A percentile compares a stretch with the other conserved stretches of the same genome.
These are phyloP conservation scores for Teratosphaeria viscida DNA, from an alignment of 2,329 filamentous ascomycete genomes.

Conservation along the genomic window DNA sequence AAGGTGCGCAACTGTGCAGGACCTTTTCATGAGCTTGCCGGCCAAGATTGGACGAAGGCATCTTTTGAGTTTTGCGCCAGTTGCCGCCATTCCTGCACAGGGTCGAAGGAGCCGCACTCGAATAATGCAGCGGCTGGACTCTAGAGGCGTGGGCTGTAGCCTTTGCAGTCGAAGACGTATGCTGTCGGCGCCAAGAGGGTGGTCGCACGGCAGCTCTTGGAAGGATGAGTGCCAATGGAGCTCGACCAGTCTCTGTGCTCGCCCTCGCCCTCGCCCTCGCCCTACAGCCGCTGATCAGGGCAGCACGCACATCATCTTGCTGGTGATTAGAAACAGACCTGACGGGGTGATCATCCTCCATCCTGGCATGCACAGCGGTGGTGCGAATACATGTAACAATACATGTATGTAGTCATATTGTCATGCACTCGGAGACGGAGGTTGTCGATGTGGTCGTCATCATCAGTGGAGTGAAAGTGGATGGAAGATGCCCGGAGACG, in stretches of 20 bases:
- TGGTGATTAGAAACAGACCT: too few species aligned
- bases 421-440: too few species aligned
- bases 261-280: too few species aligned
- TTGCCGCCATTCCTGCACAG: slow-evolving; percentile 27
- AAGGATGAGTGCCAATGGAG: not conserved
- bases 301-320: too few species aligned
- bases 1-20: not conserved
- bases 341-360: too few species aligned
- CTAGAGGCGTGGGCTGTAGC: not conserved
- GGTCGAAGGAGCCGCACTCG: slow-evolving; percentile 34
- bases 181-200: not conserved
- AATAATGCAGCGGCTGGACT: slow-evolving; percentile 23
- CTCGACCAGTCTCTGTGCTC: not conserved
- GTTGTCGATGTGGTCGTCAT: not conserved
- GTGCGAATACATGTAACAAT: too few species aligned
- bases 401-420: too few species aligned
- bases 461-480: not conserved
- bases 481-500: not conserved
- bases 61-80: not conserved
- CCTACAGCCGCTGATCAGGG: too few species aligned
- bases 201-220: not conserved
- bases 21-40: not conserved
- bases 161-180: not conserved
- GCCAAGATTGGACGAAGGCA: not conserved
- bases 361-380: too few species aligned